A percentile compares a stretch with the other conserved stretches of the same genome.
phyloP scores from a whole-genome alignment of 176 grass and related monocot species.

The Elymus sibiricus region DNA sequence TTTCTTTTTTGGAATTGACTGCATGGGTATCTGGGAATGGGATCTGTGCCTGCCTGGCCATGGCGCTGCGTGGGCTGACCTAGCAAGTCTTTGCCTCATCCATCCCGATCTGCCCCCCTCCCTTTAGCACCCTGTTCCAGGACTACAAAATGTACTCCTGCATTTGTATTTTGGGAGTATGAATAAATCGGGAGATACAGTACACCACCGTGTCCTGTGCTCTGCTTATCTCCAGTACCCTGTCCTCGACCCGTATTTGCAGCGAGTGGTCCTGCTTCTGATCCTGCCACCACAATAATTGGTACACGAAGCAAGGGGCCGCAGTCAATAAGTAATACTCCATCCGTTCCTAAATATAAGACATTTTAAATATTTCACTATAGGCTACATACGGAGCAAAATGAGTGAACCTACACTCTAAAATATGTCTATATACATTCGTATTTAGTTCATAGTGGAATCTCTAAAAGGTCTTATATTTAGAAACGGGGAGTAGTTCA shows the following conservation, averaged over 20 bases:
- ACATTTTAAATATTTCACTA: too few relatives aligned
- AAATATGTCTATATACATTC: too few relatives aligned
- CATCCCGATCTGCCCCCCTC: not conserved
- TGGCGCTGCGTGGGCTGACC: conserved; percentile 29
- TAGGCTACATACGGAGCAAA: too few relatives aligned
- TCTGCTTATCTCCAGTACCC: not conserved
- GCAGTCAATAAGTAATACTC: not conserved
- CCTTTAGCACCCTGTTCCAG: not conserved
- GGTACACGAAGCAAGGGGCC: not conserved
- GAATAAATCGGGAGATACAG: conserved; percentile 28
- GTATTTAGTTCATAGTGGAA: too few relatives aligned
- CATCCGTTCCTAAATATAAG: too few relatives aligned
- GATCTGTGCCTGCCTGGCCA: conserved; percentile 5
- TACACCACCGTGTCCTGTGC: not conserved
- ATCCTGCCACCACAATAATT: conserved; percentile 6
- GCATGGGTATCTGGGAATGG: not conserved
- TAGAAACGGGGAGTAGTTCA: too few relatives aligned
- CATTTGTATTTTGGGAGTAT: not conserved
- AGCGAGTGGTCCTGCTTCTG: conserved; percentile 23
- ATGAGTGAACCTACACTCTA: too few relatives aligned
- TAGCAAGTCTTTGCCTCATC: not conserved
- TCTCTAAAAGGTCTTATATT: too few relatives aligned
- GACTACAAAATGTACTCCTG: not conserved
- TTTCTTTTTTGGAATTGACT: not conserved
- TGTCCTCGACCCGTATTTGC: conserved; percentile 20